Evolutionary conservation across 2,329 filamentous ascomycete genomes (phyloP), one percentile per base, ranked within the genome.

Genomic region (Talaromyces sp.): DNA sequence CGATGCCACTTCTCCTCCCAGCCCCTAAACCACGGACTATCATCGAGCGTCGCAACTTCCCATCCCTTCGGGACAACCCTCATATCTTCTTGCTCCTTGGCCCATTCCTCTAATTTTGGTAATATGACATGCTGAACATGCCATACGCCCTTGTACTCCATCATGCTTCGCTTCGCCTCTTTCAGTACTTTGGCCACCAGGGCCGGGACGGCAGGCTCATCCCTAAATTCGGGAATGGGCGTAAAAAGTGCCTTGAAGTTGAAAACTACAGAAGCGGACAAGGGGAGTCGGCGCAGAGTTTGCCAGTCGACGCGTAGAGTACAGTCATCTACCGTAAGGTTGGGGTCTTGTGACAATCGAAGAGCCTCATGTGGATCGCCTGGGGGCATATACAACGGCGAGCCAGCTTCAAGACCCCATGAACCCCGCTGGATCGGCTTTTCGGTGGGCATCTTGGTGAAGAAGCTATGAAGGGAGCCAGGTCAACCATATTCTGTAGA

Each of bases 161-260:
- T 86, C 9, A 93, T 64, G 35, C 72, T 84, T 66, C 80, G 80
- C 71, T 91, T 91, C 1, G 87, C 89, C 27, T 90, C 84, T 17
- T 77, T 81, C n/a, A 93, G 63, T 0, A 94, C 75, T 71, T 87
- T 89, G 2, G 85, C 70, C 2, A 91, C 48, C 4, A 95, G 68
- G 0, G 82, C 82, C 0, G 91, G 91, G 0, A 96, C 75, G 42
- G 85, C 88, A 0, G 88, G 83, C 69, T 96, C 91, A 51, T 88
- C 79, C 2, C 82, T 76, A 52, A 95, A 85, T 57, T 88, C 84
- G 0, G 79, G 68, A 0, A 96, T 69, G 0, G 88, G 88, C 0
- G 90, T 94, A 71, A 95, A 95, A 0, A 94, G 71, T 0, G 88
- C 90, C 67, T 93, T 95, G 82, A 93, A 96, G 70, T 94, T 95